These are phyloP conservation scores for Domatiomyces catenatus DNA, from an alignment of 2,329 filamentous ascomycete genomes.

Conservation along the genomic window DNA sequence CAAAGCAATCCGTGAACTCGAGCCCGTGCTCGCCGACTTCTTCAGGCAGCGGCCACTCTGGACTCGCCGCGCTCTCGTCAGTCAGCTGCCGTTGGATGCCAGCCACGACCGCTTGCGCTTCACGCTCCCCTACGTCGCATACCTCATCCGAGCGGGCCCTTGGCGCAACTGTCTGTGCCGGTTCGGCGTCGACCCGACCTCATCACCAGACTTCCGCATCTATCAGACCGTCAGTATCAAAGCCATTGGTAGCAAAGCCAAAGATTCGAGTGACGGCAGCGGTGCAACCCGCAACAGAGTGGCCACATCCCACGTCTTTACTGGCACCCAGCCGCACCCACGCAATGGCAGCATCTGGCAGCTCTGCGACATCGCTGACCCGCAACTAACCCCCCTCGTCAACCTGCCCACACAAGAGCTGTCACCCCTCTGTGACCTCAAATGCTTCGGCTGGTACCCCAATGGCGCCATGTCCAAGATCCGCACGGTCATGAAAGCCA, in stretches of 20 bases:
- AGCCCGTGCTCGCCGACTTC: conserved; percentile 45
- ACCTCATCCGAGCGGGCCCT: conserved; percentile 82
- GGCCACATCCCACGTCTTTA: conserved; percentile 53
- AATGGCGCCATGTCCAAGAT: conserved; percentile 63
- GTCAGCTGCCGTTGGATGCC: conserved; percentile 43
- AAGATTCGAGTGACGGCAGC: conserved; percentile 1
- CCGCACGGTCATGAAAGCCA: neutral
- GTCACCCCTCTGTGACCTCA: conserved; percentile 42
- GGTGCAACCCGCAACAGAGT: conserved; percentile 4
- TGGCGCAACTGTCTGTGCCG: conserved; percentile 78
- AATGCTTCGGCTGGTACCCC: conserved; percentile 67
- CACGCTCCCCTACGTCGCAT: conserved; percentile 70
- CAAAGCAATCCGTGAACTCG: conserved; percentile 2
- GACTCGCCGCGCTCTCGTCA: conserved; percentile 69
- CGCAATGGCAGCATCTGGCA: conserved; percentile 87
- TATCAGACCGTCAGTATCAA: conserved; percentile 89
- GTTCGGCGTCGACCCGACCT: conserved; percentile 74
- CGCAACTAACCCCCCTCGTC: conserved; percentile 49
- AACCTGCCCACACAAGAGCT: conserved; percentile 37
- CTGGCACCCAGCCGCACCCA: conserved; percentile 53
- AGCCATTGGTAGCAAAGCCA: conserved; percentile 20
- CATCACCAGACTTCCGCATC: conserved; percentile 56
- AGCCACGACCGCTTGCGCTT: conserved; percentile 48
- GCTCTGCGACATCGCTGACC: conserved; percentile 79
- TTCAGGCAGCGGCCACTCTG: conserved; percentile 67